Conservation (phyloP, 2,329 filamentous ascomycete genomes). For the Metarhizium anisopliae region DNA sequence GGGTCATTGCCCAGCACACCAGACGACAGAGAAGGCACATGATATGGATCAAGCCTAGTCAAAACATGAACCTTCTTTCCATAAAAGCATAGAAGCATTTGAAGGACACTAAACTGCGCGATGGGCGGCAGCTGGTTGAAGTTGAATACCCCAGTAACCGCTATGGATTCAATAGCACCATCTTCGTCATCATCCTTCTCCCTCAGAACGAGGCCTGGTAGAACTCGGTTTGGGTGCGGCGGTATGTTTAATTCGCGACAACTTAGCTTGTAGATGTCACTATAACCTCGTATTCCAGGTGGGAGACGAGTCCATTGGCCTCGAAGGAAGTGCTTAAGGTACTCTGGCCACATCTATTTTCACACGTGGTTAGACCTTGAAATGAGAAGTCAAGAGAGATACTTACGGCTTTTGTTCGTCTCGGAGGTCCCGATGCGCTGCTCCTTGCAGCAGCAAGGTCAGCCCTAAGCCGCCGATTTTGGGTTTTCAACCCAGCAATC, state of each 20-base stretch:
- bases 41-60: slow-evolving; percentile 32
- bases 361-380: neutral
- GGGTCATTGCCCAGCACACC: neutral
- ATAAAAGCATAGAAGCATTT: slow-evolving; percentile 24
- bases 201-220: neutral
- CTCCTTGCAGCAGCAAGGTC: neutral
- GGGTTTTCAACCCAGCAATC: neutral
- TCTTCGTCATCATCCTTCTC: neutral
- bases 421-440: neutral
- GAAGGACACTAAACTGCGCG: slow-evolving; percentile 27
- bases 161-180: neutral
- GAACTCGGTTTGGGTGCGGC: neutral
- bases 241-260: neutral
- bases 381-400: neutral
- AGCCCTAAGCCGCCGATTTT: neutral
- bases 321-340: neutral
- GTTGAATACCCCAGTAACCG: neutral
- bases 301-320: neutral
- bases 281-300: rapidly evolving
- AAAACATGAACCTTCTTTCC: slow-evolving; percentile 30
- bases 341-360: neutral
- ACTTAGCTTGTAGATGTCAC: neutral
- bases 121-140: neutral
- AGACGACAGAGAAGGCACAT: slow-evolving; percentile 9
- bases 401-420: neutral